phyloP scores from a whole-genome alignment of 2,329 filamentous ascomycete species.

The Kalmusia sp. region DNA sequence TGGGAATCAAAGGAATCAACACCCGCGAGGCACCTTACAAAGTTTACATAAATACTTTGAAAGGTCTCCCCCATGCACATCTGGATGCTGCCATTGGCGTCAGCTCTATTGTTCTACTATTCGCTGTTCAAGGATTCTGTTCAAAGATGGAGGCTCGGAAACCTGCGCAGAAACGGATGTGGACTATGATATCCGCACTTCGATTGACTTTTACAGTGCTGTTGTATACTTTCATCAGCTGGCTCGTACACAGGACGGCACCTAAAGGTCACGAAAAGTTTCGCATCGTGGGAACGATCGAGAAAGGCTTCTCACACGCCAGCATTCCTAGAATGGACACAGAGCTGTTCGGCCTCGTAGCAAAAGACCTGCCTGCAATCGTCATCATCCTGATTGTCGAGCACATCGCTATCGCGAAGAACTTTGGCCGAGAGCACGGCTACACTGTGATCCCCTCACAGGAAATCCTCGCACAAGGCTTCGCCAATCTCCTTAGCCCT shows the following conservation, averaged over 20 bases:
- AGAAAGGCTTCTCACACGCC: slow-evolving; percentile 82
- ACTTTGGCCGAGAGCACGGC: slow-evolving; percentile 90
- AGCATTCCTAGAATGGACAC: slow-evolving; percentile 71
- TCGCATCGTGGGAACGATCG: slow-evolving; percentile 75
- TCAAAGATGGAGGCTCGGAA: slow-evolving; percentile 70
- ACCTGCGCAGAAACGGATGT: slow-evolving; percentile 71
- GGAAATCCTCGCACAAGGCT: slow-evolving; percentile 89
- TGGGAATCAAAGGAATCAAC: slow-evolving; percentile 78
- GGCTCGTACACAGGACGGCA: slow-evolving; percentile 67
- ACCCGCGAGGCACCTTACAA: slow-evolving; percentile 79
- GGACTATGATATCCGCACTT: slow-evolving; percentile 88
- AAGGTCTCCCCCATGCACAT: slow-evolving; percentile 69
- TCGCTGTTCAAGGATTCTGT: slow-evolving; percentile 64
- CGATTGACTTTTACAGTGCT: slow-evolving; percentile 88
- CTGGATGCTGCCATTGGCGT: slow-evolving; percentile 89
- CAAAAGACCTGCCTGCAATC: slow-evolving; percentile 75
- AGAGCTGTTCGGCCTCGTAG: slow-evolving; percentile 71
- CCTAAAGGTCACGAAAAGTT: slow-evolving; percentile 60
- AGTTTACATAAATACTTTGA: slow-evolving; percentile 83
- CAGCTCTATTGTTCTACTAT: slow-evolving; percentile 80
- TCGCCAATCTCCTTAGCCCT: slow-evolving; percentile 84
- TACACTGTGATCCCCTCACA: slow-evolving; percentile 93
- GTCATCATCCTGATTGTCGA: slow-evolving; percentile 92
- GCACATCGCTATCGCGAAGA: slow-evolving; percentile 94
- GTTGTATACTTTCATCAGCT: slow-evolving; percentile 88